Conservation (phyloP, 148 eudicot species). For the Camellia lanceoleosa region DNA sequence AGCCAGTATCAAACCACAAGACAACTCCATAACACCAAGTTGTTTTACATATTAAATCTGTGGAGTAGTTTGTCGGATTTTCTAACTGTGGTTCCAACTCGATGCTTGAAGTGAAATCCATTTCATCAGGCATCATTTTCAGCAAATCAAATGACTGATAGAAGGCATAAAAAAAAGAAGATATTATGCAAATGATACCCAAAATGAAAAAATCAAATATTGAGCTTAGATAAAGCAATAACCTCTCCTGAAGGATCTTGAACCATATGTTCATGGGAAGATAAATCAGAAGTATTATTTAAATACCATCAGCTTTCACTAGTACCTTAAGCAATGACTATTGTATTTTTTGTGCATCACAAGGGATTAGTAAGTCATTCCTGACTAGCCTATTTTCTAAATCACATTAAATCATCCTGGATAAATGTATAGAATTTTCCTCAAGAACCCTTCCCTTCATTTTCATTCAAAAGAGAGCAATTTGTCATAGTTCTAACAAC, state of each 20-base stretch:
- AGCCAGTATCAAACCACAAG: constrained; percentile 91
- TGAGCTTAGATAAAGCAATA: not conserved
- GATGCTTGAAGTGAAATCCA: constrained; percentile 78
- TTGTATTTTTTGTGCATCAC: not conserved
- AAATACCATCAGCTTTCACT: not conserved
- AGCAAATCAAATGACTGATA: constrained; percentile 78
- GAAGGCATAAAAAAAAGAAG: not conserved
- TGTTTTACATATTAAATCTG: constrained; percentile 17
- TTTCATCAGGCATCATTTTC: constrained; percentile 65
- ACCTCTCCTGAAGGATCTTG: not conserved
- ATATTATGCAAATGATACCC: not conserved
- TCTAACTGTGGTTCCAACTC: constrained; percentile 48
- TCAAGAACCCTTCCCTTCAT: not conserved
- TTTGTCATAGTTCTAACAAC: not conserved
- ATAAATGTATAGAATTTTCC: not conserved
- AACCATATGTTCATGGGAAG: not conserved
- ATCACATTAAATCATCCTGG: not conserved
- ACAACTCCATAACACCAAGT: constrained; percentile 78
- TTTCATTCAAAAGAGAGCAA: not conserved
- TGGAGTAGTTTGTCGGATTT: not conserved
- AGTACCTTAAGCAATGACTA: not conserved
- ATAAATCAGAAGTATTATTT: not conserved
- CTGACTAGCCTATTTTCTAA: not conserved
- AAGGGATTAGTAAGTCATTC: not conserved
- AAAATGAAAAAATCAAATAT: not conserved